These are phyloP conservation scores for Chalciporus pseudorubinellus DNA, from an alignment of 768 basidiomycete species.

Conservation along the genomic window DNA sequence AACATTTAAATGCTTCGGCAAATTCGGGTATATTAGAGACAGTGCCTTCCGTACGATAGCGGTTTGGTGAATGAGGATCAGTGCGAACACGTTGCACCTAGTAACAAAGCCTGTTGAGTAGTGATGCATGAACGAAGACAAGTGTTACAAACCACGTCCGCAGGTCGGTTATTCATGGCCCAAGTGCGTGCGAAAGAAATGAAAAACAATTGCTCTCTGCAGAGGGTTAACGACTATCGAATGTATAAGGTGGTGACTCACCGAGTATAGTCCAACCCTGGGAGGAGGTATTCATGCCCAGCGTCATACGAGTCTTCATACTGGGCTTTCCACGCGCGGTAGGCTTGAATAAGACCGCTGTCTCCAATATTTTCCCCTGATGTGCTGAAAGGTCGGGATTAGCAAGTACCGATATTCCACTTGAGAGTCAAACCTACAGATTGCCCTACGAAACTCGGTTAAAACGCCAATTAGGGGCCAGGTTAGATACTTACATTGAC, in stretches of 20 bases:
- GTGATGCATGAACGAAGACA: neutral
- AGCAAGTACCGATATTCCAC: neutral
- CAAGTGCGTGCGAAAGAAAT: conserved; percentile 87
- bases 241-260: conserved; percentile 23
- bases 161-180: conserved; percentile 78
- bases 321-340: conserved; percentile 87
- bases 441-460: conserved; percentile 53
- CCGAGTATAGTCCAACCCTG: conserved; percentile 78
- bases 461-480: neutral
- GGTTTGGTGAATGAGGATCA: conserved; percentile 84
- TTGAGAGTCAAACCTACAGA: conserved; percentile 45
- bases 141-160: conserved; percentile 56
- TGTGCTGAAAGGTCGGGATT: conserved; percentile 49
- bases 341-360: conserved; percentile 80
- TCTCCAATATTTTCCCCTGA: conserved; percentile 93
- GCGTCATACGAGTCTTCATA: conserved; percentile 54
- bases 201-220: conserved; percentile 91
- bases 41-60: conserved; percentile 83
- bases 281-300: conserved; percentile 71
- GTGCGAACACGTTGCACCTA: conserved; percentile 78
- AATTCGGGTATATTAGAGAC: conserved; percentile 87
- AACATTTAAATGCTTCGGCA: conserved; percentile 82
- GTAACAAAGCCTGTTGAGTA: neutral
- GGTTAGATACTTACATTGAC: conserved; percentile 64
- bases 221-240: neutral